Conservation (phyloP, 192 early-diverging fungal species). For the Neocallimastix lanati region DNA sequence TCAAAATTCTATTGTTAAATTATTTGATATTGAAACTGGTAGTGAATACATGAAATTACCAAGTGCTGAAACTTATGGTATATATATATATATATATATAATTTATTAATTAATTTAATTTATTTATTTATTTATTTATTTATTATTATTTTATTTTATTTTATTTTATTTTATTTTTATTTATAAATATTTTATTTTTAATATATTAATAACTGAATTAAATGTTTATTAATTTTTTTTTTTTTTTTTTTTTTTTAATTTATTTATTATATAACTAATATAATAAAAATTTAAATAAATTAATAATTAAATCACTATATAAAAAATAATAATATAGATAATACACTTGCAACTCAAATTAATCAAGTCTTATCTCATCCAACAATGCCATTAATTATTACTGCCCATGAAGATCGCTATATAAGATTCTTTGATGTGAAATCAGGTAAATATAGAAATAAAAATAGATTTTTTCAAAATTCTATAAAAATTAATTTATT, state of each 20-base stretch:
- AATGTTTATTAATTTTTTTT: too few relatives aligned
- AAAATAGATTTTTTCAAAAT: neutral
- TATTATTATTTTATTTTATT: neutral
- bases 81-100: neutral
- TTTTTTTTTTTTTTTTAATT: too few relatives aligned
- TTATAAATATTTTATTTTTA: too few relatives aligned
- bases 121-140: neutral
- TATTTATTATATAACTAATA: too few relatives aligned
- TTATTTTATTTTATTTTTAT: neutral
- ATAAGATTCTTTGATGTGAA: constrained; percentile 59
- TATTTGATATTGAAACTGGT: constrained; percentile 64
- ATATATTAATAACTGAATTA: too few relatives aligned
- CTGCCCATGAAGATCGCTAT: constrained; percentile 56
- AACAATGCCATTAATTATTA: constrained; percentile 46
- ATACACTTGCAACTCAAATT: constrained; percentile 47
- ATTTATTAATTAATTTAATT: neutral
- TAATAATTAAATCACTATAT: too few relatives aligned
- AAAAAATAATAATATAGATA: constrained; percentile 26
- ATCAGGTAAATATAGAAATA: constrained; percentile 24
- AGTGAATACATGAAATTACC: constrained; percentile 27
- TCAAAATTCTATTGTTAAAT: constrained; percentile 36
- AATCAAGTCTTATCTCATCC: constrained; percentile 57
- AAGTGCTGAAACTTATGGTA: constrained; percentile 45
- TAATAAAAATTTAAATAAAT: too few relatives aligned
- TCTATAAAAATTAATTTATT: too few relatives aligned